Conservation (phyloP, 371 early-diverging fungal genomes). For the Capniomyces stellatus region DNA sequence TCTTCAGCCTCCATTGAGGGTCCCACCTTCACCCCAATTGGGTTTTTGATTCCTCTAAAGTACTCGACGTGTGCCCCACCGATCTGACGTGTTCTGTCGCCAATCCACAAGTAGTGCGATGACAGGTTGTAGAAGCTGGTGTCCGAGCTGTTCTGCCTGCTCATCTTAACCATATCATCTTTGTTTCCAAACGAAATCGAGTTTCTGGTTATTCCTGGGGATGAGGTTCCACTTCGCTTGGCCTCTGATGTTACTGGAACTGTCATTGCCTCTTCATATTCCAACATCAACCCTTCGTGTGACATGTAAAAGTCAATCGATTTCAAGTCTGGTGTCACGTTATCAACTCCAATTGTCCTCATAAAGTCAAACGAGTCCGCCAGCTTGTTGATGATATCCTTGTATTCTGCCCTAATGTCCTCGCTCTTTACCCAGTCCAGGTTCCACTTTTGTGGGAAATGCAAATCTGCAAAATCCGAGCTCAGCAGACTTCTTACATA, state of each 20-base stretch:
- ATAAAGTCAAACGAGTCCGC: constrained; percentile 83
- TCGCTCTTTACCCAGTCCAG: constrained; percentile 72
- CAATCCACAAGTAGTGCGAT: constrained; percentile 93
- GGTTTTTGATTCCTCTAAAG: constrained; percentile 85
- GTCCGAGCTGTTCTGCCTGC: neutral
- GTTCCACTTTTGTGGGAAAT: constrained; percentile 78
- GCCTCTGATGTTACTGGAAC: constrained; percentile 14
- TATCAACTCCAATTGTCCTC: constrained; percentile 70
- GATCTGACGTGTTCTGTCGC: constrained; percentile 90
- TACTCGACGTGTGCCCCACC: constrained; percentile 92
- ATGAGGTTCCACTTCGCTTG: neutral
- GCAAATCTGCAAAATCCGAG: constrained; percentile 71
- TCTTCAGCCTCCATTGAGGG: constrained; percentile 77
- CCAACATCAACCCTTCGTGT: constrained; percentile 85
- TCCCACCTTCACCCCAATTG: constrained; percentile 91
- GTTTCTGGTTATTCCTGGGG: neutral
- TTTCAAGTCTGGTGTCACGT: constrained; percentile 23
- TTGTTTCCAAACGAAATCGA: constrained; percentile 12
- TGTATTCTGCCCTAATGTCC: constrained; percentile 66
- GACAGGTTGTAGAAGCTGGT: constrained; percentile 48
- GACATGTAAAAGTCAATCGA: constrained; percentile 84
- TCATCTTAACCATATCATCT: constrained; percentile 1
- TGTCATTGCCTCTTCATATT: constrained; percentile 76
- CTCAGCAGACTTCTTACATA: constrained; percentile 72
- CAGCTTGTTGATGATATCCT: constrained; percentile 65